A percentile compares a stretch with the other conserved stretches of the same genome.
Conservation (phyloP, 2,329 filamentous ascomycete species). For the Boeremia exigua region DNA sequence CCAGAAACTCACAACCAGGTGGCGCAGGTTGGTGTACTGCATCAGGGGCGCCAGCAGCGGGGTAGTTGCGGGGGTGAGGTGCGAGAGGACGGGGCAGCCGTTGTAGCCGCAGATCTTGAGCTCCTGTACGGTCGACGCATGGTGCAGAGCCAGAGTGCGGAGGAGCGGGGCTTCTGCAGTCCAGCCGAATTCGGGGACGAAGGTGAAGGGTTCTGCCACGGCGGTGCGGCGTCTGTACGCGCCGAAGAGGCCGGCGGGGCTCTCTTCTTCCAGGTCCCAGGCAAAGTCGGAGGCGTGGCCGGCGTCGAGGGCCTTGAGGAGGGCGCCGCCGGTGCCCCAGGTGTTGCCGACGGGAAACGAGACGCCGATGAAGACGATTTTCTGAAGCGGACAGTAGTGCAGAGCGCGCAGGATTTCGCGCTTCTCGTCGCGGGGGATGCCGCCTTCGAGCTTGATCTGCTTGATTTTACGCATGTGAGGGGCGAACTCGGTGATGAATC, state of each 20-base stretch:
- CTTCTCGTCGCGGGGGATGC: slow-evolving; percentile 55
- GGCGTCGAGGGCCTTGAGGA: slow-evolving; percentile 39
- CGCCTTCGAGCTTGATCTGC: slow-evolving; percentile 56
- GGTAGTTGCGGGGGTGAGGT: slow-evolving; percentile 46
- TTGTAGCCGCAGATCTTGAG: slow-evolving; percentile 58
- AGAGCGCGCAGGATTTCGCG: slow-evolving; percentile 54
- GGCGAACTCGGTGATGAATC: slow-evolving; percentile 53
- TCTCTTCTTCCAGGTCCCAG: slow-evolving; percentile 40
- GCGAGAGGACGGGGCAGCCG: slow-evolving; percentile 50
- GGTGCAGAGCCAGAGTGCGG: slow-evolving; percentile 50
- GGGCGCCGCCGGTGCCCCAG: slow-evolving; percentile 49
- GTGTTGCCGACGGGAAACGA: slow-evolving; percentile 53
- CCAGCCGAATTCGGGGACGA: slow-evolving; percentile 52
- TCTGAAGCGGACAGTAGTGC: slow-evolving; percentile 50
- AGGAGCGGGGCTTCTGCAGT: slow-evolving; percentile 46
- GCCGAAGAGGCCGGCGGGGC: slow-evolving; percentile 32
- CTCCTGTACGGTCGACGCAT: slow-evolving; percentile 50
- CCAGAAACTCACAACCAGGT: slow-evolving; percentile 52
- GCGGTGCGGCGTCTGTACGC: slow-evolving; percentile 31
- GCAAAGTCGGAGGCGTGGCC: slow-evolving; percentile 27
- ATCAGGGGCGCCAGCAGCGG: slow-evolving; percentile 49
- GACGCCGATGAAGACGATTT: slow-evolving; percentile 55
- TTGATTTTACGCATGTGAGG: slow-evolving; percentile 50
- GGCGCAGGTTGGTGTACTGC: slow-evolving; percentile 51
- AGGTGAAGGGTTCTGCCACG: slow-evolving; percentile 33